These are phyloP conservation scores for Pezicula neosporulosa DNA, from an alignment of 2,329 filamentous ascomycete genomes.

Conservation along the genomic window DNA sequence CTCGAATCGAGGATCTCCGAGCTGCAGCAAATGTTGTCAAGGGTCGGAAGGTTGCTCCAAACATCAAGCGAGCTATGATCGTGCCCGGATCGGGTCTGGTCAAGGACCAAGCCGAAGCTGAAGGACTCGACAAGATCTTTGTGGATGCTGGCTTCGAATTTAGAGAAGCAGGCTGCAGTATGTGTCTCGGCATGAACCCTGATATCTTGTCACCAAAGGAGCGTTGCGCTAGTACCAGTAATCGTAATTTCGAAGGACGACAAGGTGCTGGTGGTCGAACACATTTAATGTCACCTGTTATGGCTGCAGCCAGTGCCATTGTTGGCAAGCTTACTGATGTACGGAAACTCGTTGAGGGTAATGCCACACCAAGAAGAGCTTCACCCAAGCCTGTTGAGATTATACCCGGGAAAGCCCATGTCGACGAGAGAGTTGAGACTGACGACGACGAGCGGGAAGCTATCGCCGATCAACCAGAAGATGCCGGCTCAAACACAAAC, in stretches of 20 bases:
- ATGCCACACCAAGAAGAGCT: conserved; percentile 29
- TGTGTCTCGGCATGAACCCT: conserved; percentile 99
- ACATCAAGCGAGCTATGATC: conserved; percentile 92
- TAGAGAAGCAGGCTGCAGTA: conserved; percentile 97
- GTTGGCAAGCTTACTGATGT: conserved; percentile 91
- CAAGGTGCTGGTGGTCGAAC: conserved; percentile 90
- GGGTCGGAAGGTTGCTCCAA: conserved; percentile 80
- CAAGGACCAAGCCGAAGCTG: conserved; percentile 85
- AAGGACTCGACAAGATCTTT: conserved; percentile 93
- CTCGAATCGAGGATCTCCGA: conserved; percentile 91
- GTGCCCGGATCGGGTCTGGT: conserved; percentile 94
- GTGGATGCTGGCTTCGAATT: conserved; percentile 91
- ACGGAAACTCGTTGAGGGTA: conserved; percentile 67
- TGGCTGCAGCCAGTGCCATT: conserved; percentile 89
- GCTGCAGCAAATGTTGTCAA: conserved; percentile 83
- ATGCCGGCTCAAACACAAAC: conserved; percentile 63
- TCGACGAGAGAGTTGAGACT: conserved; percentile 49
- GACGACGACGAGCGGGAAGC: conserved; percentile 50
- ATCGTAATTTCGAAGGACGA: conserved; percentile 95
- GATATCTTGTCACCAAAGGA: conserved; percentile 92
- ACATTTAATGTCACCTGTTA: conserved; percentile 94
- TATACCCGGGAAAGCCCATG: conserved; percentile 37
- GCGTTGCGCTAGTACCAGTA: conserved; percentile 91
- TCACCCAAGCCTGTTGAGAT: conserved; percentile 18
- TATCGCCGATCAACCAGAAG: conserved; percentile 57